phyloP scores from a whole-genome alignment of 352 stramenopile genomes.

The Phytophthora constricta region DNA sequence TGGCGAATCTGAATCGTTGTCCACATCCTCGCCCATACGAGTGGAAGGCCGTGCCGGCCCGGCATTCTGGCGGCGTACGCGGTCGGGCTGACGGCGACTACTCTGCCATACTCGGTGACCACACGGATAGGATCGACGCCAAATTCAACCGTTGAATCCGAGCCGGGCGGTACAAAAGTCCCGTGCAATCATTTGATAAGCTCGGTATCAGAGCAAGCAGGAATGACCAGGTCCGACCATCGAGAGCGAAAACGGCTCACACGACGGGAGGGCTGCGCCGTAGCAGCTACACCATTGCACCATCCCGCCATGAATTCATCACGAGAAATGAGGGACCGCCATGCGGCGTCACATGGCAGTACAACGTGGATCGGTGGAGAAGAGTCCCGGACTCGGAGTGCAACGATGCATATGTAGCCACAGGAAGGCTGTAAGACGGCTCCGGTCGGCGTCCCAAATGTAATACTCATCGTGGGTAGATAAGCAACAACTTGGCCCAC shows the following conservation, averaged over 20 bases:
- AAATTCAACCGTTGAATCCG: background rate
- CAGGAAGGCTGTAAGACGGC: background rate
- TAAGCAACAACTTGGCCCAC: background rate
- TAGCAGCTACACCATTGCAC: background rate
- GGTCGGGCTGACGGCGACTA: background rate
- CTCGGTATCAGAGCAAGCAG: background rate
- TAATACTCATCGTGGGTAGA: background rate
- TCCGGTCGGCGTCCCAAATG: background rate
- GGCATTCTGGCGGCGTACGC: background rate
- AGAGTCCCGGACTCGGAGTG: background rate
- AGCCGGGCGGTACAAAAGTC: background rate
- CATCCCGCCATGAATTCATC: background rate
- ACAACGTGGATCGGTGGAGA: background rate
- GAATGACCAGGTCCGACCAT: background rate
- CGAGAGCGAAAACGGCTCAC: background rate
- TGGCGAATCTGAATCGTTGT: background rate
- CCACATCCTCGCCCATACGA: background rate
- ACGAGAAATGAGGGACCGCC: background rate
- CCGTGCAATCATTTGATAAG: background rate
- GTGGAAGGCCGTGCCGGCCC: background rate
- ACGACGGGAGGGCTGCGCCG: background rate
- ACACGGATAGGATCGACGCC: background rate
- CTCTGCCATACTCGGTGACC: background rate
- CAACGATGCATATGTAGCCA: background rate
- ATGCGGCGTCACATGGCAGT: background rate